A percentile compares a stretch with the other conserved stretches of the same genome.
phyloP scores from a whole-genome alignment of 2,329 filamentous ascomycete genomes.

The Spiromastix sp. region DNA sequence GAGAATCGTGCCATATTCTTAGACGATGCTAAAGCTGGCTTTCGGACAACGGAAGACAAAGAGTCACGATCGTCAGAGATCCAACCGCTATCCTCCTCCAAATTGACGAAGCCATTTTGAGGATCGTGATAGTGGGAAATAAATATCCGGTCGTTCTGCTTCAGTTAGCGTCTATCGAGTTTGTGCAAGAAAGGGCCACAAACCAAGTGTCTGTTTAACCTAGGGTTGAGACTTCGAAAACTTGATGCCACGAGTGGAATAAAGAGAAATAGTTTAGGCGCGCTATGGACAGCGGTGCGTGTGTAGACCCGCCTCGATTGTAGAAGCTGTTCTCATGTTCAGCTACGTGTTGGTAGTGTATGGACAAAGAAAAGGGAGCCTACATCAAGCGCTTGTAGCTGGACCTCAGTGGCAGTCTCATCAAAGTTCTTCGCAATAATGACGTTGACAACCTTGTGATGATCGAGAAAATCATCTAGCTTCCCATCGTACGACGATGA shows the following conservation, averaged over 20 bases:
- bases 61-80: slow-evolving; percentile 26
- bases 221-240: slow-evolving; percentile 19
- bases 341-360: slow-evolving; percentile 7
- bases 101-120: slow-evolving; percentile 60
- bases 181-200: slow-evolving; percentile 2
- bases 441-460: slow-evolving; percentile 62
- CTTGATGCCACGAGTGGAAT: slow-evolving; percentile 53
- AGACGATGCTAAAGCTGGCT: slow-evolving; percentile 8
- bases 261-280: slow-evolving; percentile 70
- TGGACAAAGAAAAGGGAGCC: not conserved
- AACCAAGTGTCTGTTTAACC: slow-evolving; percentile 34
- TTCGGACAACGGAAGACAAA: slow-evolving; percentile 28
- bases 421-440: slow-evolving; percentile 75
- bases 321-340: slow-evolving; percentile 54
- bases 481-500: slow-evolving; percentile 25
- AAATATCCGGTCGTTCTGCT: slow-evolving; percentile 68
- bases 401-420: slow-evolving; percentile 59
- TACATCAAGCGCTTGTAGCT: slow-evolving; percentile 65
- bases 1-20: too few species aligned
- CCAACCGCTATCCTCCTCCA: slow-evolving; percentile 50
- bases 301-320: slow-evolving; percentile 69
- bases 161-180: not conserved
- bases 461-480: slow-evolving; percentile 28
- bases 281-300: slow-evolving; percentile 59
- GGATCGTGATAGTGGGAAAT: slow-evolving; percentile 76